Percentiles rank a stretch among this genome's conserved stretches.
phyloP scores from a whole-genome alignment of 148 eudicot genomes.

The Nyssa sinensis region DNA sequence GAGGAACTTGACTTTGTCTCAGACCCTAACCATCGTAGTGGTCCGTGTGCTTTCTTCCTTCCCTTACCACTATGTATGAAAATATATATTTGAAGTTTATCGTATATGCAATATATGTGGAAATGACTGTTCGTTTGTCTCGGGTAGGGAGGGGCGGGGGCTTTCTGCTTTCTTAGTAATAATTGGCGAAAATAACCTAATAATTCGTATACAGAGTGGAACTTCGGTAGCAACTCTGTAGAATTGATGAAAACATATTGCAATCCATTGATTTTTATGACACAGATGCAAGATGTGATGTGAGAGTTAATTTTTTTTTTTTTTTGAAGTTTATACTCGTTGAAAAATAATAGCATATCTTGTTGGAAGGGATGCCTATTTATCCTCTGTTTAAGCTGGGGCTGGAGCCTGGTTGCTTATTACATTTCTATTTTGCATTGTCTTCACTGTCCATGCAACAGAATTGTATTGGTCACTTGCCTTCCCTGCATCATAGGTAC shows the following conservation, averaged over 20 bases:
- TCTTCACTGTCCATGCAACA: background rate
- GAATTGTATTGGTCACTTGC: background rate
- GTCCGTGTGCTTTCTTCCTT: constrained; percentile 23
- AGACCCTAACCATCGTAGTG: constrained; percentile 77
- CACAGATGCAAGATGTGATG: background rate
- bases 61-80: too few relatives aligned
- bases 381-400: background rate
- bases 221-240: background rate
- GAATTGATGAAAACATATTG: background rate
- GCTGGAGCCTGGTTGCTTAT: too few relatives aligned
- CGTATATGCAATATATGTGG: too few relatives aligned
- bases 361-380: background rate
- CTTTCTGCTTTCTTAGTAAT: background rate
- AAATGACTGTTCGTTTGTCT: background rate
- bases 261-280: too few relatives aligned
- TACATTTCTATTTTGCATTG: background rate
- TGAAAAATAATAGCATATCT: background rate
- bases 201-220: background rate
- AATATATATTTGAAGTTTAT: too few relatives aligned
- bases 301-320: too few relatives aligned
- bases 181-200: background rate
- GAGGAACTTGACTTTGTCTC: constrained; percentile 61
- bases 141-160: background rate
- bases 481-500: background rate
- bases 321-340: too few relatives aligned